Base-by-base conservation (phyloP, 2,329 filamentous ascomycete species). In the Chaetomium olivaceum region DNA sequence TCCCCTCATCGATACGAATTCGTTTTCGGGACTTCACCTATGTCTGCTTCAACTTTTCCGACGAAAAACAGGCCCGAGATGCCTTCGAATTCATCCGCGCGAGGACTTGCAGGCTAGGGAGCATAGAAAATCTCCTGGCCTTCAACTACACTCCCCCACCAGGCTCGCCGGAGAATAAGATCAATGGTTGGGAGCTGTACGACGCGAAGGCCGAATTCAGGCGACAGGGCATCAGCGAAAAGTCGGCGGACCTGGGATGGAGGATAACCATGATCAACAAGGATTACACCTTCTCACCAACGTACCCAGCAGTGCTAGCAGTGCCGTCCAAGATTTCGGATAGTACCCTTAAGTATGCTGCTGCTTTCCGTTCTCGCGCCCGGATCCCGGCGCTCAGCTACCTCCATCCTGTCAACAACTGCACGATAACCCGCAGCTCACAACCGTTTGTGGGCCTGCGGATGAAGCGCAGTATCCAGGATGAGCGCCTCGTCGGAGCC, bases 371-470 rank as follows among this genome's bases (percentile, higher is more conserved):
- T 60, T 98, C 95, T 0, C 87, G 93, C 66, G 88, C 90, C 69
- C 89, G 95, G 67, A 93, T 99, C 76, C 95, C 95, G 1, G 91
- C 89, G 3, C 81, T 99, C 48, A 93, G 93, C 25, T 99, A 99
- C 77, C 87, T 97, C n/a, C 95, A 99, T 77, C 92, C 92, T 0
- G 84, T 97, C 73, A 99, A 98, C 76, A 97, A 96, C 76, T 98
- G 95, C 77, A 95, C 93, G 27, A 97, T 99, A 69, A 97, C 94
- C 1, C 86, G 95, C 75, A 96, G 93, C 74, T 96, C 94, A 3
- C 95, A 99, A 76, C 95, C 95, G 0, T 82, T 94, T 64, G 91
- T 94, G 1, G 95, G 95, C 16, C 86, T 98, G 27, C 87, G 91
- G 58, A 88, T 91, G 68, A 95, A 96, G 74, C 88, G 94, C 52